A percentile compares a stretch with the other conserved stretches of the same genome.
Conservation (phyloP, 306 rosid genomes). For the Pueraria montana region DNA sequence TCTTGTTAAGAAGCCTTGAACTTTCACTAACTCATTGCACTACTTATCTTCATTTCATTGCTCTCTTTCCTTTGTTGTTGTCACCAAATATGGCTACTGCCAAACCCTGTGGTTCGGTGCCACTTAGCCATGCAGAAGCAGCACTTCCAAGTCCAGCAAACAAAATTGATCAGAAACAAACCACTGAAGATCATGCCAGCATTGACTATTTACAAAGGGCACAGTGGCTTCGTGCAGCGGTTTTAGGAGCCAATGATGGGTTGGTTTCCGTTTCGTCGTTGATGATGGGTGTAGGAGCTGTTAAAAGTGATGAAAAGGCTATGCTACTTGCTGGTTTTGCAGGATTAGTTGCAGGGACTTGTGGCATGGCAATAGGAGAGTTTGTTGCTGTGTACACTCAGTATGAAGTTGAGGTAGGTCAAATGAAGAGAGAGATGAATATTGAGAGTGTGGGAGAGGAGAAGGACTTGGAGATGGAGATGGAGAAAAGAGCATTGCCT, state of each 20-base stretch:
- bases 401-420: conserved; percentile 65
- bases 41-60: conserved; percentile 3
- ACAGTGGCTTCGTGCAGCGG: conserved; percentile 72
- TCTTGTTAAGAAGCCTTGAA: conserved; percentile 13
- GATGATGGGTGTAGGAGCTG: conserved; percentile 82
- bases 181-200: not conserved
- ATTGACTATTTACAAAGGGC: conserved; percentile 52
- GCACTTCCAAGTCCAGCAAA: not conserved
- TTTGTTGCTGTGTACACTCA: conserved; percentile 72
- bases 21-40: not conserved
- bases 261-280: conserved; percentile 67
- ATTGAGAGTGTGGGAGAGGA: not conserved
- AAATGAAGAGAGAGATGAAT: conserved; percentile 53
- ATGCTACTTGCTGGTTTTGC: conserved; percentile 76
- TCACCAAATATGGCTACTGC: conserved; percentile 38
- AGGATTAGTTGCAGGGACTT: conserved; percentile 70
- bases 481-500: conserved; percentile 47
- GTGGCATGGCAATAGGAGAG: conserved; percentile 76
- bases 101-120: conserved; percentile 18
- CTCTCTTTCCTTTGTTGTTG: not conserved
- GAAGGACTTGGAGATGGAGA: not conserved
- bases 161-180: not conserved
- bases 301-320: conserved; percentile 54
- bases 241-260: conserved; percentile 75
- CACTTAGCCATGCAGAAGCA: conserved; percentile 30